phyloP scores from a whole-genome alignment of 805 yeast genomes.

The Ogataea ganodermae region DNA sequence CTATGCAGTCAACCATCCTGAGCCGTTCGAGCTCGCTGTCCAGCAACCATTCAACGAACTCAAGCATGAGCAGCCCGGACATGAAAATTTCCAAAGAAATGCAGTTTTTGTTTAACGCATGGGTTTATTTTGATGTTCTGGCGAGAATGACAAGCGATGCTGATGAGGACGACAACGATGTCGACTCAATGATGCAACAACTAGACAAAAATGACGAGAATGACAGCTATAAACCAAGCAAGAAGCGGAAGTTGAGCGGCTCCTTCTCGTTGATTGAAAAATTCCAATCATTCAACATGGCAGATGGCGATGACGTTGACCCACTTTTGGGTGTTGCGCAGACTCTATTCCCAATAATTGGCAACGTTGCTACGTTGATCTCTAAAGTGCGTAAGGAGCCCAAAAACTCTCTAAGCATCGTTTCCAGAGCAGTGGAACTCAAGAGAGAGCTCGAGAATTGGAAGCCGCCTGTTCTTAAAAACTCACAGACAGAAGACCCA shows the following conservation, averaged over 20 bases:
- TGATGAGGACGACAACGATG: slow-evolving; percentile 36
- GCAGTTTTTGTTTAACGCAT: slow-evolving; percentile 59
- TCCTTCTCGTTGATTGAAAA: slow-evolving; percentile 39
- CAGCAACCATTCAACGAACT: background rate
- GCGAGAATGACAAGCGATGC: slow-evolving; percentile 62
- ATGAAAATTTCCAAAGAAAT: slow-evolving; percentile 42
- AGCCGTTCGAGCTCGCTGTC: slow-evolving; percentile 14
- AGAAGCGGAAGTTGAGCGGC: slow-evolving; percentile 20
- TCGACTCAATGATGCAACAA: slow-evolving; percentile 3
- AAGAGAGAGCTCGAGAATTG: slow-evolving; percentile 55
- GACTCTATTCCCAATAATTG: slow-evolving; percentile 62
- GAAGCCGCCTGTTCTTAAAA: slow-evolving; percentile 48
- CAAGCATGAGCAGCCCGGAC: slow-evolving; percentile 2
- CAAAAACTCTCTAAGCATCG: slow-evolving; percentile 46
- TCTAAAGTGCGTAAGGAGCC: slow-evolving; percentile 43
- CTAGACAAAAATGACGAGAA: slow-evolving; percentile 3
- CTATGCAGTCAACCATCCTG: background rate
- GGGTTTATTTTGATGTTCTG: slow-evolving; percentile 68
- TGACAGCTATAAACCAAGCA: slow-evolving; percentile 8
- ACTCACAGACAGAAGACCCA: slow-evolving; percentile 43
- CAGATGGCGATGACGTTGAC: slow-evolving; percentile 48
- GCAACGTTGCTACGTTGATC: slow-evolving; percentile 60
- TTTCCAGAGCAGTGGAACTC: slow-evolving; percentile 57
- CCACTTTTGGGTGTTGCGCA: slow-evolving; percentile 71
- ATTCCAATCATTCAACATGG: slow-evolving; percentile 39